Evolutionary conservation across 305 asterid species (phyloP), one percentile per base, ranked within the genome.

Genomic region (Fraxinus baroniana): DNA sequence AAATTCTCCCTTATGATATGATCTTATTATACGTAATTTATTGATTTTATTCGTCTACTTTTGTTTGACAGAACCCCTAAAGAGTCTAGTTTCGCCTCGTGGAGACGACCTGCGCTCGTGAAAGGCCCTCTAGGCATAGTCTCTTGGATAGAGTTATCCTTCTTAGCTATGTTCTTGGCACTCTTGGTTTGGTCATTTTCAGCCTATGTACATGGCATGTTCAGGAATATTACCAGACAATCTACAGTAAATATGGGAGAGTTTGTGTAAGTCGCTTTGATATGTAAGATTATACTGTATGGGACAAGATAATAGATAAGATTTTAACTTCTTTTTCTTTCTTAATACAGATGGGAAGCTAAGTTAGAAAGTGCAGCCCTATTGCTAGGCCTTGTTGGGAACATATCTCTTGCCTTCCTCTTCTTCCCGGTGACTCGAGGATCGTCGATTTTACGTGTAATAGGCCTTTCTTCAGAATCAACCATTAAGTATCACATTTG

Each of bases 401-500:
- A 90, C 81, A 74, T 88, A 36, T 89, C 90, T 41, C 39, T 89
- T 55, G 81, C 92, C 9, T 89, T 90, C 44, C 89, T 89, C 76
- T 89, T 89, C 85, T 88, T 89, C 87, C 90, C 94, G 7, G 89
- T 91, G 82, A 79, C 84, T 2, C 85, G 94, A 75, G 91, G 89
- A 79, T 91, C 94, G 39, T 84, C 94, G 20, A 84, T 89, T 86
- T 78, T 91, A 78, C 82, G 80, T 44, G 78, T 88, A 8, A 36
- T 89, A 8, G 89, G 90, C 46, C 91, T 91, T 7, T 86, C 91
- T 5, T 89, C 94, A 74, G 94, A 91, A 77, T 84, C 91, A 64
- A 83, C 89, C 39, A 74, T 88, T 0, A 91, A 85, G 83, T 91
- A 91, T 44, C 92, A 89, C 84, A 85, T 91, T 78, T 89, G 92